Evolutionary conservation across 1,139 yeast species (phyloP), one percentile per base, ranked within the genome.

Genomic region (Protomyces lactucae-debilis): DNA sequence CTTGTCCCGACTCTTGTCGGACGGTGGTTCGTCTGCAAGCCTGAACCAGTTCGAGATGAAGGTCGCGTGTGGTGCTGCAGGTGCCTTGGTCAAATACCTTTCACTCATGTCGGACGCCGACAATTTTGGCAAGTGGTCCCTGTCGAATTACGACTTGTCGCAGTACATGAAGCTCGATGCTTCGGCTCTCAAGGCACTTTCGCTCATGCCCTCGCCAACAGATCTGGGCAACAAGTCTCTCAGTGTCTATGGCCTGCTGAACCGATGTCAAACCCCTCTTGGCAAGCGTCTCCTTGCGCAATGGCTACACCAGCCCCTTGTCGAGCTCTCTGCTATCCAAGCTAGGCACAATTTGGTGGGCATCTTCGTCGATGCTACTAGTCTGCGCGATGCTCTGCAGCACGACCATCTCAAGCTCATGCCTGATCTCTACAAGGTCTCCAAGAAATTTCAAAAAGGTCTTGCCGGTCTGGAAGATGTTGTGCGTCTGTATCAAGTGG

Each of bases 291-390:
- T 92, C 64, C 80, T 93, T 45, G 85, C 93, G 12, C 97, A 90
- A 72, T 93, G 99, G 99, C 80, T 95, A 68, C 93, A 93, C 72
- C 99, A 93, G 75, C 99, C 99, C 0, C 79, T 93, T 60, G 85
- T 96, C 65, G 83, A 83, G 69, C 73, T 82, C 23, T 72, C 72
- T 0, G 83, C 80, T 61, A 92, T 93, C 53, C 75, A 77, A 52
- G 80, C 84, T 46, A 82, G 99, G 64, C 97, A 89, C 68, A 74
- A 79, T 6, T 78, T 93, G 64, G 96, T 93, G 9, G 87, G 83
- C 52, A 81, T 82, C 66, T 77, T 93, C 70, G 79, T 88, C n/a
- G 83, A 86, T 46, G 90, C 90, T 72, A 77, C 88, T 1, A 83
- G 83, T 67, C 72, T 88, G 64, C 80, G 97, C 68, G 83, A 85